Conservation (phyloP, 345 rosid species). For the Arabidopsis suecica region DNA sequence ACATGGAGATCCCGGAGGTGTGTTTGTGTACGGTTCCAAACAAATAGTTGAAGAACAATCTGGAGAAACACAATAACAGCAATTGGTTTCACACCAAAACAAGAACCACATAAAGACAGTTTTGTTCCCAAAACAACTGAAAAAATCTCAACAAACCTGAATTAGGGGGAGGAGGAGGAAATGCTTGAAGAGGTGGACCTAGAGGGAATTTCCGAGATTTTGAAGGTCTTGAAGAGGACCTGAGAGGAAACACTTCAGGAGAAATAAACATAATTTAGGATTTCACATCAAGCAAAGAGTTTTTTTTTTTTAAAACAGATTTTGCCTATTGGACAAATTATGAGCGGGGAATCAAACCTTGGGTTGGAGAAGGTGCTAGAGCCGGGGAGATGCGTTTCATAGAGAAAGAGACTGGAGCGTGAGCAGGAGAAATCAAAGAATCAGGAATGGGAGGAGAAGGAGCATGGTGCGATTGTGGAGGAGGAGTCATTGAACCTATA, state of each 20-base stretch:
- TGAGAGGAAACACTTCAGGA: constrained; percentile 49
- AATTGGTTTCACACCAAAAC: constrained; percentile 2
- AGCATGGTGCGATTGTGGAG: constrained; percentile 57
- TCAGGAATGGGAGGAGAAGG: constrained; percentile 54
- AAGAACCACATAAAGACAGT: not conserved
- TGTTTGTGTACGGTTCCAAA: constrained; percentile 82
- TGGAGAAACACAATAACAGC: constrained; percentile 46
- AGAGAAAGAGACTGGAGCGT: constrained; percentile 47
- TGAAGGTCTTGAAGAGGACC: constrained; percentile 59
- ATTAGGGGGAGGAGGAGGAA: constrained; percentile 98
- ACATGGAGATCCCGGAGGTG: constrained; percentile 96
- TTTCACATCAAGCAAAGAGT: constrained; percentile 30
- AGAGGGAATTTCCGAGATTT: constrained; percentile 62
- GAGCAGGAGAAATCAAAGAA: constrained; percentile 52
- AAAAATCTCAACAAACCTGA: constrained; percentile 54
- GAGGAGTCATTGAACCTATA: constrained; percentile 54
- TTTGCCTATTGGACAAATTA: not conserved
- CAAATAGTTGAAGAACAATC: constrained; percentile 83
- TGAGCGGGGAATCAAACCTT: constrained; percentile 47
- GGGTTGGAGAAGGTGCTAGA: constrained; percentile 63
- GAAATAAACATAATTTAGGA: constrained; percentile 44
- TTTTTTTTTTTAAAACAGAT: not conserved
- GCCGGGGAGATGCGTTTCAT: constrained; percentile 46
- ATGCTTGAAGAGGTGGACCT: constrained; percentile 64
- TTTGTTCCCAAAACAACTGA: not conserved